A percentile compares a stretch with the other conserved stretches of the same genome.
These are phyloP conservation scores for Lunasporangiospora selenospora DNA, from an alignment of 192 early-diverging fungal species.

Conservation along the genomic window DNA sequence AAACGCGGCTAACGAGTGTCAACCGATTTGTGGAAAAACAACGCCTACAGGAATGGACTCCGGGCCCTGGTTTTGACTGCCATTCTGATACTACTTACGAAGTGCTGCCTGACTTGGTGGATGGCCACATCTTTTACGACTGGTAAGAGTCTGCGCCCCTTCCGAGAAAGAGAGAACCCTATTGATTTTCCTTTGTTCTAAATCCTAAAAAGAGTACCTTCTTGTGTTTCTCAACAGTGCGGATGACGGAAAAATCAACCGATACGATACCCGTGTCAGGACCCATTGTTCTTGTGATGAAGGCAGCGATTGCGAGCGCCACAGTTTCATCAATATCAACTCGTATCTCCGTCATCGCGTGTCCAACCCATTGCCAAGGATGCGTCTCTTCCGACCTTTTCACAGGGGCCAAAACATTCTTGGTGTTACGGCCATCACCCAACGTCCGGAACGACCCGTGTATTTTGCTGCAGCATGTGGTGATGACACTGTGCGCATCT, in stretches of 20 bases:
- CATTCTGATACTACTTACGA: slow-evolving; percentile 53
- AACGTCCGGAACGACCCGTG: slow-evolving; percentile 48
- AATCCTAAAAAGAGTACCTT: too few species aligned
- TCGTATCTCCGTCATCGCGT: neutral
- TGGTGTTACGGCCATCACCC: slow-evolving; percentile 52
- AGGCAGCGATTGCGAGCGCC: slow-evolving; percentile 24
- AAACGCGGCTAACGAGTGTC: slow-evolving; percentile 63
- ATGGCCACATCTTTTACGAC: slow-evolving; percentile 54
- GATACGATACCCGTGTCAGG: slow-evolving; percentile 50
- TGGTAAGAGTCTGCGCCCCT: slow-evolving; percentile 28
- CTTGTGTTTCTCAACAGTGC: slow-evolving; percentile 39
- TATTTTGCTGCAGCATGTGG: slow-evolving; percentile 57
- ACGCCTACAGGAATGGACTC: slow-evolving; percentile 15
- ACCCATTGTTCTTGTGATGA: slow-evolving; percentile 43
- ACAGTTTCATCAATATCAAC: slow-evolving; percentile 52
- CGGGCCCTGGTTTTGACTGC: slow-evolving; percentile 46
- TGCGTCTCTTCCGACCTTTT: slow-evolving; percentile 9
- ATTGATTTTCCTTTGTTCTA: too few species aligned
- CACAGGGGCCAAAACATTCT: slow-evolving; percentile 4
- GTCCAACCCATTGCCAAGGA: neutral
- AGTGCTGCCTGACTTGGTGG: slow-evolving; percentile 53
- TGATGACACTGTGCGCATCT: slow-evolving; percentile 58
- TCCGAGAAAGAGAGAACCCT: too few species aligned
- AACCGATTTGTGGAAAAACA: slow-evolving; percentile 24
- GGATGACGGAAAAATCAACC: slow-evolving; percentile 54